Base-by-base conservation (phyloP, 2,329 filamentous ascomycete genomes). In the Stenocarpella maydis region DNA sequence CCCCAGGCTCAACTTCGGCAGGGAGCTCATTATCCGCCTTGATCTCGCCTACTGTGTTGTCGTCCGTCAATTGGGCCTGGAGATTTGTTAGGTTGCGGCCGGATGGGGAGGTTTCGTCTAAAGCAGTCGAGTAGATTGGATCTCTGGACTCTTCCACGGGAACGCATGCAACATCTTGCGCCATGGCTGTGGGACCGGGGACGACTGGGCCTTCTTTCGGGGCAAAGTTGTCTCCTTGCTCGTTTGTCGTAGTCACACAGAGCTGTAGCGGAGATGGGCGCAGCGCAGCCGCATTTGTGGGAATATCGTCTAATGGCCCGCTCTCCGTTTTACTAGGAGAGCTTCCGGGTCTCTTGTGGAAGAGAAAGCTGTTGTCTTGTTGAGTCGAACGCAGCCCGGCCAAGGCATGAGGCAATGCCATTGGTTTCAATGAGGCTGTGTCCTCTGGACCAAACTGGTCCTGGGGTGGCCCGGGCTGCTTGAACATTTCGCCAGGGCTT, bases 361-460 rank as follows among this genome's bases (percentile, higher is more conserved):
- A 80, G 21, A 73, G 72, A 61, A 80, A 80, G 67, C 77, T 81
- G 15, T 74, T 72, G 49, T 80, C 78, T 69, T 76, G 73, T 52
- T 81, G 78, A 12, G 53, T 53, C 19, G 63, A 61, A 26, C 50
- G 31, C 7, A 53, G 41, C 19, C 19, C 31, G 37, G 28, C 41
- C 65, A 47, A 21, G 6, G 5, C 8, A 7, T 58, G 43, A 15
- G 52, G 5, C 2, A 39, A 28, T 21, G 26, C 26, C 15, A 28
- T 4, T 1, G 31, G 24, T 17, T 67, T 26, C 10, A 9, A 9
- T 15, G 21, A 9, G n/a, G 43, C n/a, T 21, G 65, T 8, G 17
- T 8, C 9, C 12, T 26, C 3, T 37, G 43, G 10, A 14, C 12
- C 7, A 39, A 28, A 14, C 31, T 58, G 31, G n/a, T 26, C 28